These are phyloP conservation scores for Didymella sp. DNA, from an alignment of 2,329 filamentous ascomycete genomes.

Conservation along the genomic window DNA sequence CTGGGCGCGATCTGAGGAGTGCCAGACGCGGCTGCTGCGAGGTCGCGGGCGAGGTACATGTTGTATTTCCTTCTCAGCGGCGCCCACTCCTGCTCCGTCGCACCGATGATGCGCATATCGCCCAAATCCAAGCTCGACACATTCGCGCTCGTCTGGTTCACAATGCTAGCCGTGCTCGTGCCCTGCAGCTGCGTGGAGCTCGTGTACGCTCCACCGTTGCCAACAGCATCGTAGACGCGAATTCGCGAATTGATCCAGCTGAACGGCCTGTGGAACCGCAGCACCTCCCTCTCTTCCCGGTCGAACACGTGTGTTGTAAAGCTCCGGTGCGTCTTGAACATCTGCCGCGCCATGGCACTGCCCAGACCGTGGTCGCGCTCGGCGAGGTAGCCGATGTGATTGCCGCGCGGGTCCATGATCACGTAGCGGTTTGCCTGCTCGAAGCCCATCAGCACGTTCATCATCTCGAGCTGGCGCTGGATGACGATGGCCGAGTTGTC, in stretches of 20 bases:
- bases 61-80: constrained; percentile 69
- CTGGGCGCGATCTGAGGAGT: constrained; percentile 53
- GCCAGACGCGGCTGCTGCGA: constrained; percentile 48
- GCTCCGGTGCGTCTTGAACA: constrained; percentile 67
- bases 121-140: constrained; percentile 61
- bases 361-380: constrained; percentile 68
- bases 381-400: constrained; percentile 69
- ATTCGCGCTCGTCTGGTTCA: constrained; percentile 56
- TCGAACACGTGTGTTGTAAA: constrained; percentile 73
- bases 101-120: constrained; percentile 68
- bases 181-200: constrained; percentile 55
- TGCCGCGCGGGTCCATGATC: constrained; percentile 68
- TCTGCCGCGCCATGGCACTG: constrained; percentile 63
- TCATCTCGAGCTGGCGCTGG: constrained; percentile 69
- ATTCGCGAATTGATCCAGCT: constrained; percentile 68
- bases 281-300: constrained; percentile 64
- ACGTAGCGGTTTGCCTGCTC: constrained; percentile 72
- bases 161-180: constrained; percentile 53
- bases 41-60: constrained; percentile 64
- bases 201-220: constrained; percentile 39
- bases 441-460: constrained; percentile 70
- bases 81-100: constrained; percentile 70
- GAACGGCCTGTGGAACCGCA: constrained; percentile 68
- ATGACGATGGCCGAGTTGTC: constrained; percentile 68
- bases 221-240: constrained; percentile 47